A percentile compares a stretch with the other conserved stretches of the same genome.
Evolutionary conservation across 768 basidiomycete genomes (phyloP).

Genomic region (Termitomyces sp.): DNA sequence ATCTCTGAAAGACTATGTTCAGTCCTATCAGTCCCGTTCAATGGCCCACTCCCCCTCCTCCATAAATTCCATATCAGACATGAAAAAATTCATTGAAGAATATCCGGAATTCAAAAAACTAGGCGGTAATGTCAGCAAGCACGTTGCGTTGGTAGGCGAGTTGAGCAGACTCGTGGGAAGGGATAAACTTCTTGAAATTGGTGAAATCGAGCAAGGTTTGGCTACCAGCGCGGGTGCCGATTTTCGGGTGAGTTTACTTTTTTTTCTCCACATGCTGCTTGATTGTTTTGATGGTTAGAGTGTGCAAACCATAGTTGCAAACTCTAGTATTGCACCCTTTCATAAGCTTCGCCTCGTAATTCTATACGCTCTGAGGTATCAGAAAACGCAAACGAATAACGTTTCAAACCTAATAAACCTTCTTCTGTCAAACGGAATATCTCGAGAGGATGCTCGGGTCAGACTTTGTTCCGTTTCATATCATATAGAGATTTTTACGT

Average conservation of each 20-base stretch:
- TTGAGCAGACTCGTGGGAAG: slow-evolving; percentile 84
- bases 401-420: slow-evolving; percentile 76
- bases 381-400: slow-evolving; percentile 79
- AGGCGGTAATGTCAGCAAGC: slow-evolving; percentile 98
- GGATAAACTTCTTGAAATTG: slow-evolving; percentile 82
- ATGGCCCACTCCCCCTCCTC: slow-evolving; percentile 66
- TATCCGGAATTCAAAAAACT: slow-evolving; percentile 97
- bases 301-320: slow-evolving; percentile 74
- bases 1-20: slow-evolving; percentile 87
- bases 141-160: slow-evolving; percentile 95
- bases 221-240: slow-evolving; percentile 91
- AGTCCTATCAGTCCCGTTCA: slow-evolving; percentile 86
- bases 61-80: slow-evolving; percentile 92
- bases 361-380: slow-evolving; percentile 90
- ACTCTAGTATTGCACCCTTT: slow-evolving; percentile 60
- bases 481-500: slow-evolving; percentile 5
- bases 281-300: slow-evolving; percentile 36
- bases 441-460: slow-evolving; percentile 71
- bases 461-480: slow-evolving; percentile 14
- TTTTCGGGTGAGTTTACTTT: slow-evolving; percentile 52
- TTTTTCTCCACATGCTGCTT: not conserved
- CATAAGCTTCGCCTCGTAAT: slow-evolving; percentile 90
- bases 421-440: slow-evolving; percentile 68
- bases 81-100: slow-evolving; percentile 97
- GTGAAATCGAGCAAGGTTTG: slow-evolving; percentile 94